phyloP scores from a whole-genome alignment of 1,284 basidiomycete species.

The Leccinum pallidistipes region DNA sequence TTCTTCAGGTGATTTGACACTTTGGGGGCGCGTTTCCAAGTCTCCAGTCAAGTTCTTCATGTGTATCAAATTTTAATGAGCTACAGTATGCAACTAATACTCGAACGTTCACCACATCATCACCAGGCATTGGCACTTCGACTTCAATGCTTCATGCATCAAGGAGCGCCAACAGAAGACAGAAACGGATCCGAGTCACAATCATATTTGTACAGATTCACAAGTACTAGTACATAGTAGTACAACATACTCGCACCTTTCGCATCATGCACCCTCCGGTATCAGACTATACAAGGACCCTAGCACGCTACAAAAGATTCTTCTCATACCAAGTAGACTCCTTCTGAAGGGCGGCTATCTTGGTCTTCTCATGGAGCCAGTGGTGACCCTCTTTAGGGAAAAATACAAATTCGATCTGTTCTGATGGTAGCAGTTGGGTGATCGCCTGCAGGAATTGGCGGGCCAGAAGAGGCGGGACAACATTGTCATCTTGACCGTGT shows the following conservation, averaged over 20 bases:
- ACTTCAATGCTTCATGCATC: too few relatives aligned
- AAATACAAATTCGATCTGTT: constrained; percentile 33
- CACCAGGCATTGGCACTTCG: too few relatives aligned
- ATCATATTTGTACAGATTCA: background rate
- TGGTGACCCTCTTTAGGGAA: constrained; percentile 61
- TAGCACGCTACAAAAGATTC: constrained; percentile 9
- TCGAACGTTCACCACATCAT: too few relatives aligned
- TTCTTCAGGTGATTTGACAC: too few relatives aligned
- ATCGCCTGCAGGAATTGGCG: constrained; percentile 47
- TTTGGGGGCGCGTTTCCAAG: too few relatives aligned
- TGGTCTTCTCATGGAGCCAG: constrained; percentile 45
- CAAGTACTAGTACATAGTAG: background rate
- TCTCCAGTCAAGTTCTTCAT: too few relatives aligned
- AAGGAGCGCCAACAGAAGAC: background rate
- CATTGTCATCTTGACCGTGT: constrained; percentile 54
- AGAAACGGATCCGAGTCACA: background rate
- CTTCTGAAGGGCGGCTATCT: constrained; percentile 43
- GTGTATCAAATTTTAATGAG: too few relatives aligned
- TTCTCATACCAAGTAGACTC: constrained; percentile 47
- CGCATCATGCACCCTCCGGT: background rate
- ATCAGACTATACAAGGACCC: background rate
- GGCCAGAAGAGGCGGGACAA: constrained; percentile 59
- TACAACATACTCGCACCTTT: background rate
- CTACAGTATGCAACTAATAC: too few relatives aligned
- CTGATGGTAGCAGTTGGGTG: constrained; percentile 6